Percentiles rank a stretch among this genome's conserved stretches.
Evolutionary conservation across 2,329 filamentous ascomycete genomes (phyloP).

Genomic region (Venturia nashicola): DNA sequence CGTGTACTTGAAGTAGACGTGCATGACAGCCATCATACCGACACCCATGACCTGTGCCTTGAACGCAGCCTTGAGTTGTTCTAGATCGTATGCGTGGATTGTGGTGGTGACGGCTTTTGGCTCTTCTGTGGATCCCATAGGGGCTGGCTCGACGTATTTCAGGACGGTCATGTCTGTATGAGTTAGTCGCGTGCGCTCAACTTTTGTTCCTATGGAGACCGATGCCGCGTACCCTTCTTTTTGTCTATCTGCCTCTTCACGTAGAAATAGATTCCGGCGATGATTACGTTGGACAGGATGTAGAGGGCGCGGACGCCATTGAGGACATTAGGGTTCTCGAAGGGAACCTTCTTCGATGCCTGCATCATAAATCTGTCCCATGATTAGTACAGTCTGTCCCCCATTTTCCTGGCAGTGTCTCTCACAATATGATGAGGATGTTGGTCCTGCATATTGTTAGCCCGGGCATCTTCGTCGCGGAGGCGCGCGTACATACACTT

Average conservation of each 20-base stretch:
- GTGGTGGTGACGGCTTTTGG: slow-evolving; percentile 95
- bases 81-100: slow-evolving; percentile 83
- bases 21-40: slow-evolving; percentile 98
- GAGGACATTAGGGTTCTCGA: slow-evolving; percentile 71
- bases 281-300: slow-evolving; percentile 66
- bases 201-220: not conserved
- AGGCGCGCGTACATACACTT: slow-evolving; percentile 14
- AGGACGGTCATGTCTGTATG: slow-evolving; percentile 83
- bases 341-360: slow-evolving; percentile 88
- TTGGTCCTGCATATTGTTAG: slow-evolving; percentile 53
- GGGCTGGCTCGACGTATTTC: slow-evolving; percentile 94
- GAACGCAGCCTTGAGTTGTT: slow-evolving; percentile 73
- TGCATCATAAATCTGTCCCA: slow-evolving; percentile 70
- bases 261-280: slow-evolving; percentile 73
- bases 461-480: not conserved
- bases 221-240: slow-evolving; percentile 72
- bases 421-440: slow-evolving; percentile 72
- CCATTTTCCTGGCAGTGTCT: not conserved
- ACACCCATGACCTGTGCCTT: slow-evolving; percentile 91
- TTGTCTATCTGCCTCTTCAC: slow-evolving; percentile 77
- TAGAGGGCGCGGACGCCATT: slow-evolving; percentile 53
- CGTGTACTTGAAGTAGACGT: slow-evolving; percentile 98
- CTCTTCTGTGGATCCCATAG: slow-evolving; percentile 88
- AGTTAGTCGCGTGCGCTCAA: slow-evolving; percentile 13
- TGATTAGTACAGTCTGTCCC: slow-evolving; percentile 6